Conservation (phyloP, 2,329 filamentous ascomycete species). For the Fusarium anthophilum region DNA sequence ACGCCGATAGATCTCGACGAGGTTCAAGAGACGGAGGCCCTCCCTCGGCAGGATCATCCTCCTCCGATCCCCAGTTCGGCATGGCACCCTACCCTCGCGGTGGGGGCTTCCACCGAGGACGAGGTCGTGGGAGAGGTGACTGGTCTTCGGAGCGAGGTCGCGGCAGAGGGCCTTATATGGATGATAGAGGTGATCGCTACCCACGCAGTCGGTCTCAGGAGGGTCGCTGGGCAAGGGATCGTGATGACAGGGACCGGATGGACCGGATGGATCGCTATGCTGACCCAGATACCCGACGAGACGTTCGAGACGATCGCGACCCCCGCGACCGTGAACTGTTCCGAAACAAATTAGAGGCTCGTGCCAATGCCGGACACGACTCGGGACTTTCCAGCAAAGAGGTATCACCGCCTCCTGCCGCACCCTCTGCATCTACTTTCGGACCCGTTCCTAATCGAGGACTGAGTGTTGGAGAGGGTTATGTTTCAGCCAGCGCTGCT, state of each 20-base stretch:
- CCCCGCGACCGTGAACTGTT: slow-evolving; percentile 56
- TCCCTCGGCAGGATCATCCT: slow-evolving; percentile 74
- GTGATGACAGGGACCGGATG: slow-evolving; percentile 63
- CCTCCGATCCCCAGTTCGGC: slow-evolving; percentile 72
- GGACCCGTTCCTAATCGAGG: slow-evolving; percentile 63
- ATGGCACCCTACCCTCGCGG: slow-evolving; percentile 62
- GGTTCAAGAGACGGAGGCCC: slow-evolving; percentile 76
- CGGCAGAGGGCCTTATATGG: slow-evolving; percentile 64
- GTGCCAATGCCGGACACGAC: slow-evolving; percentile 60
- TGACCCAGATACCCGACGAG: slow-evolving; percentile 53
- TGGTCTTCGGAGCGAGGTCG: slow-evolving; percentile 59
- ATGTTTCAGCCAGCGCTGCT: slow-evolving; percentile 44
- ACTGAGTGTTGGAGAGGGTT: slow-evolving; percentile 45
- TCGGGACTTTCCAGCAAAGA: slow-evolving; percentile 58
- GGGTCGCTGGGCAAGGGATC: slow-evolving; percentile 66
- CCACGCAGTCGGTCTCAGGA: slow-evolving; percentile 73
- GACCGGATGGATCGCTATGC: slow-evolving; percentile 55
- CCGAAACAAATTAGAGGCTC: slow-evolving; percentile 60
- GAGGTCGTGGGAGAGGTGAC: slow-evolving; percentile 58
- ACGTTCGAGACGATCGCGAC: slow-evolving; percentile 60
- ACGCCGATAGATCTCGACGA: slow-evolving; percentile 72
- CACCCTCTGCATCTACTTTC: slow-evolving; percentile 67
- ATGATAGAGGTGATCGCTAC: slow-evolving; percentile 70
- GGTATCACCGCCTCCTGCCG: slow-evolving; percentile 65
- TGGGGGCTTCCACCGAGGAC: slow-evolving; percentile 64